These are phyloP conservation scores for Colletotrichum truncatum DNA, from an alignment of 2,329 filamentous ascomycete species.

Conservation along the genomic window DNA sequence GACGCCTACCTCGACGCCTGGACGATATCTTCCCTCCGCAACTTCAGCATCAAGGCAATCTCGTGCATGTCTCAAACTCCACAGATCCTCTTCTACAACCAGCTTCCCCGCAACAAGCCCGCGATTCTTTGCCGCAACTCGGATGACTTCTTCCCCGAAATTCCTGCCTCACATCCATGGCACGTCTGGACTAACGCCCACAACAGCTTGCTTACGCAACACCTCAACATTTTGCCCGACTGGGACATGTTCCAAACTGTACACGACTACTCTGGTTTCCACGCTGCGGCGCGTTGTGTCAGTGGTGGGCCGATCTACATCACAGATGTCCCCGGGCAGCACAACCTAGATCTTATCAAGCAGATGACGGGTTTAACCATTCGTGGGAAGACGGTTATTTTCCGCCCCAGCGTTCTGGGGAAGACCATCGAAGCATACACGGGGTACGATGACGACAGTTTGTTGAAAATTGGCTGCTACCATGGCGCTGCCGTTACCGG, in stretches of 20 bases:
- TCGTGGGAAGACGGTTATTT: constrained; percentile 78
- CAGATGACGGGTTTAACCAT: constrained; percentile 84
- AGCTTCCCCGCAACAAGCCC: constrained; percentile 80
- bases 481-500: constrained; percentile 74
- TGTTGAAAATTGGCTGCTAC: constrained; percentile 84
- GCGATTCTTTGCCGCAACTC: constrained; percentile 84
- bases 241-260: constrained; percentile 77
- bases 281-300: constrained; percentile 89
- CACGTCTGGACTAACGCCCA: constrained; percentile 96
- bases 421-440: constrained; percentile 79
- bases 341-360: constrained; percentile 77
- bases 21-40: constrained; percentile 78
- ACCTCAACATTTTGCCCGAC: constrained; percentile 88
- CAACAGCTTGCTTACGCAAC: constrained; percentile 82
- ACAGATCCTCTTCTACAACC: constrained; percentile 84
- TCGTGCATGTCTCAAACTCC: constrained; percentile 96
- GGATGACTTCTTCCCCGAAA: constrained; percentile 89
- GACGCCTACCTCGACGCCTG: constrained; percentile 86
- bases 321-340: constrained; percentile 86
- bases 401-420: constrained; percentile 80
- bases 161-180: constrained; percentile 86
- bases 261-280: constrained; percentile 79
- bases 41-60: constrained; percentile 82
- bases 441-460: constrained; percentile 74
- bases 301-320: constrained; percentile 95